A percentile compares a stretch with the other conserved stretches of the same genome.
These are phyloP conservation scores for Fusarium scirpi DNA, from an alignment of 2,329 filamentous ascomycete genomes.

Conservation along the genomic window DNA sequence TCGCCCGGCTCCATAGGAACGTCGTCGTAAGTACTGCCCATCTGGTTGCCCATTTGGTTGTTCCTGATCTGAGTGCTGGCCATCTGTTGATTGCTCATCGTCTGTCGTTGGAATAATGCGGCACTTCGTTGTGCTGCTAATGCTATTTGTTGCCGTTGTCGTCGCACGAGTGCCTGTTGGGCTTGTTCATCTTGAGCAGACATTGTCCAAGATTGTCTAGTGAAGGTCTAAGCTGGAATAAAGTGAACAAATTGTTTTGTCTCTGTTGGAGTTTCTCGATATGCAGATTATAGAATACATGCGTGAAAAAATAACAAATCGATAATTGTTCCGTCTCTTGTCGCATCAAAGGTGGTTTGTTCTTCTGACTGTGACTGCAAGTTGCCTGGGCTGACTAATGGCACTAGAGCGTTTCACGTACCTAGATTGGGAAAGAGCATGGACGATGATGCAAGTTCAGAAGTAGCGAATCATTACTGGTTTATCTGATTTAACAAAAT, in stretches of 20 bases:
- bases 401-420: background rate
- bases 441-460: background rate
- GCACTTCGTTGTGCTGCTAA: background rate
- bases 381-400: background rate
- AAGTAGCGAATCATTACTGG: fast-evolving
- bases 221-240: background rate
- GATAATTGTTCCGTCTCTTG: too few species aligned
- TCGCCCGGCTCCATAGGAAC: constrained; percentile 1
- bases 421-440: background rate
- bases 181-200: background rate
- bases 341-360: too few species aligned
- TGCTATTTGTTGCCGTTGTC: background rate
- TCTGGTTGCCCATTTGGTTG: background rate
- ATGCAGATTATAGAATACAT: too few species aligned
- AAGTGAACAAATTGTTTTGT: background rate
- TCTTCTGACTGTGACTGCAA: too few species aligned
- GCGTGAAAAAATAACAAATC: too few species aligned
- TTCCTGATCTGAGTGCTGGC: too few species aligned
- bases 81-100: background rate
- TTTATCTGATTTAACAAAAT: background rate
- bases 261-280: too few species aligned
- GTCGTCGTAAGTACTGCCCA: background rate
- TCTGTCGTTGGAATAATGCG: background rate
- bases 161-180: background rate
- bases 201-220: background rate